Base-by-base conservation (phyloP, 208 protist genomes). In the Trypanosoma boissoni region DNA sequence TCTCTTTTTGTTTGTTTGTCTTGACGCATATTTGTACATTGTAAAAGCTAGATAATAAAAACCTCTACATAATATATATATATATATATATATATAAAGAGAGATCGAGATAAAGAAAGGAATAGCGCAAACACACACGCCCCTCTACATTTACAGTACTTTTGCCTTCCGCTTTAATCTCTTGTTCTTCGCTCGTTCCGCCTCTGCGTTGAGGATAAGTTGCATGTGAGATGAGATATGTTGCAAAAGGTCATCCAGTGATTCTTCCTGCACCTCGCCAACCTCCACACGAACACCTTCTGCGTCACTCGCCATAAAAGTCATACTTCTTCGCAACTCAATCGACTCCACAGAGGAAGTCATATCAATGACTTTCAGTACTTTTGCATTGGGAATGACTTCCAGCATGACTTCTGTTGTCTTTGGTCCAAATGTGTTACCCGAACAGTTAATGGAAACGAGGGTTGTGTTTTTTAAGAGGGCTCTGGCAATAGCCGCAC, bases 351-450 rank as follows among this genome's bases (percentile, higher is more conserved):
- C 58, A 48, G 72, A 88, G 32, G 68, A 54, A 20, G 61, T 72
- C 28, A 94, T 58, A 58, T 94, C 88, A n/a, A 94, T 56, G 14
- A 78, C 76, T 53, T 87, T 91, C 29, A 94, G 68, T 14, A 80
- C 73, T 44, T 83, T 74, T 3, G 83, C 74, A 42, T 74, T 69
- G 14, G 52, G 63, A 36, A 94, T 69, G 2, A 91, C 37, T 9
- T 74, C 56, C 48, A 71, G 51, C 20, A 88, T 67, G 3, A 46
- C 62, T 12, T 71, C 71, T 12, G 88, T 78, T 7, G 83, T 74
- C 51, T 84, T 85, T 20, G 68, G 18, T 4, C 77, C 84, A 27
- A 94, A 83, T 2, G 49, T 69, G 58, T 94, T 94, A 1, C 57
- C 61, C 28, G 75, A 43, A 41, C 71, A 82, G 58, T 79, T 78